A percentile compares a stretch with the other conserved stretches of the same genome.
Evolutionary conservation across 352 stramenopile genomes (phyloP).

Genomic region (Globisporangium perplexum): DNA sequence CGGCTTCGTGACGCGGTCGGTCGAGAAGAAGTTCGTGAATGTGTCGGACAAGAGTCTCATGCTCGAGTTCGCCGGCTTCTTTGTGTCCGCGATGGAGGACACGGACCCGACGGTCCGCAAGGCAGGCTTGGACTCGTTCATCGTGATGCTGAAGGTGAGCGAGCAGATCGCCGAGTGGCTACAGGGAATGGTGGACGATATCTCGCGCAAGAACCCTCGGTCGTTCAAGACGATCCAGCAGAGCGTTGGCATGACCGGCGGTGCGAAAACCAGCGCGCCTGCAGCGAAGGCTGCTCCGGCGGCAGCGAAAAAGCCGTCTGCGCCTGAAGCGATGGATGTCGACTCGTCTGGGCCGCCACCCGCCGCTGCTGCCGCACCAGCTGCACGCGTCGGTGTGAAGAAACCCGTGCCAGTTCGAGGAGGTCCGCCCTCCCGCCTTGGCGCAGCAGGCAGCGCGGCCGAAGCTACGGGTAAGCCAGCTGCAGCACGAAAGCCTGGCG

Average conservation of each 20-base stretch:
- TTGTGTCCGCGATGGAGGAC: constrained; percentile 64
- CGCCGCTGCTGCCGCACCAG: background rate
- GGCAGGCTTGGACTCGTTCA: constrained; percentile 57
- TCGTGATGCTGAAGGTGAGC: constrained; percentile 48
- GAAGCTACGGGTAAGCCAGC: constrained; percentile 21
- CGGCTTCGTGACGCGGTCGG: constrained; percentile 54
- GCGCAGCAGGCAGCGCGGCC: constrained; percentile 30
- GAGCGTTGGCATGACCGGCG: constrained; percentile 23
- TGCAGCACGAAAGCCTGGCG: constrained; percentile 22
- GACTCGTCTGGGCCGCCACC: constrained; percentile 9
- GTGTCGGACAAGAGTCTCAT: constrained; percentile 54
- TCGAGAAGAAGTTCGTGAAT: constrained; percentile 69
- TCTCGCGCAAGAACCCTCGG: constrained; percentile 66
- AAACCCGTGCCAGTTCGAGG: constrained; percentile 18
- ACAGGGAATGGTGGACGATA: constrained; percentile 52
- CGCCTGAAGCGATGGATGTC: constrained; percentile 19
- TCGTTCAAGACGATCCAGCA: constrained; percentile 64
- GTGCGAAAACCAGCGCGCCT: background rate
- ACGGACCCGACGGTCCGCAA: constrained; percentile 78
- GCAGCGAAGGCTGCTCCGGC: constrained; percentile 13
- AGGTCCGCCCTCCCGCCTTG: constrained; percentile 43
- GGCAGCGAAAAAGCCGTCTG: constrained; percentile 2
- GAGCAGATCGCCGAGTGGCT: constrained; percentile 47
- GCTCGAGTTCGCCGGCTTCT: constrained; percentile 55
- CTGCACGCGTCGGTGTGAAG: constrained; percentile 16